phyloP scores from a whole-genome alignment of 495 filamentous ascomycete species.

The Tetracladium marchalianum region DNA sequence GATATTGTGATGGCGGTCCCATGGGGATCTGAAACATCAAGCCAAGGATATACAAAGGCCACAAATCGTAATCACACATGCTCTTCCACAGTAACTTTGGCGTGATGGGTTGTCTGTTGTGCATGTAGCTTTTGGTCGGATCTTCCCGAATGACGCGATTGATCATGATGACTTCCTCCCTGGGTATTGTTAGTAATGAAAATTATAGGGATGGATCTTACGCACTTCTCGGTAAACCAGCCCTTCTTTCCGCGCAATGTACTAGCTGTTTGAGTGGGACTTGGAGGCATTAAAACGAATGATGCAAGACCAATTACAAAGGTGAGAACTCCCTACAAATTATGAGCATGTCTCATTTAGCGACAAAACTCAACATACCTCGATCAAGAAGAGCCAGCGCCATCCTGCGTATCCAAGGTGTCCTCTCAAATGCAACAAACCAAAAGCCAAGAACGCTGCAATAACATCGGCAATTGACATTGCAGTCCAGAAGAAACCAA shows the following conservation, averaged over 20 bases:
- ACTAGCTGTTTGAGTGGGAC: slow-evolving; percentile 56
- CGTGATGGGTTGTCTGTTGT: slow-evolving; percentile 50
- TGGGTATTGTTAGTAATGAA: neutral
- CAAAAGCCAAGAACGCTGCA: slow-evolving; percentile 60
- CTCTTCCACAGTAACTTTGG: slow-evolving; percentile 45
- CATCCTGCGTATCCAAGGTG: slow-evolving; percentile 56
- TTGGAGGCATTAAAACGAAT: slow-evolving; percentile 61
- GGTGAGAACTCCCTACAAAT: slow-evolving; percentile 43
- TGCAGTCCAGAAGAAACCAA: slow-evolving; percentile 61
- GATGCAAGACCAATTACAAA: slow-evolving; percentile 54
- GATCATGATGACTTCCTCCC: slow-evolving; percentile 59
- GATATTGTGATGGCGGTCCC: slow-evolving; percentile 42
- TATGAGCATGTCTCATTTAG: neutral
- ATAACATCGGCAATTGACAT: slow-evolving; percentile 55
- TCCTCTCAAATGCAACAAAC: slow-evolving; percentile 56
- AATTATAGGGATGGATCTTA: no score
- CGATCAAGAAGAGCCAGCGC: slow-evolving; percentile 58
- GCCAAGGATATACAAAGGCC: slow-evolving; percentile 46
- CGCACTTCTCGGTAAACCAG: slow-evolving; percentile 49
- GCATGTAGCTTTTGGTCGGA: slow-evolving; percentile 48
- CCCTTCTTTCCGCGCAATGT: slow-evolving; percentile 59
- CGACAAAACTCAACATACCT: slow-evolving; percentile 20
- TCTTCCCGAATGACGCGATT: slow-evolving; percentile 67
- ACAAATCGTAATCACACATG: slow-evolving; percentile 60
- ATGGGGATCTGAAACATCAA: slow-evolving; percentile 45